Base-by-base conservation (phyloP, 768 basidiomycete genomes). In the Termitomyces sp. region DNA sequence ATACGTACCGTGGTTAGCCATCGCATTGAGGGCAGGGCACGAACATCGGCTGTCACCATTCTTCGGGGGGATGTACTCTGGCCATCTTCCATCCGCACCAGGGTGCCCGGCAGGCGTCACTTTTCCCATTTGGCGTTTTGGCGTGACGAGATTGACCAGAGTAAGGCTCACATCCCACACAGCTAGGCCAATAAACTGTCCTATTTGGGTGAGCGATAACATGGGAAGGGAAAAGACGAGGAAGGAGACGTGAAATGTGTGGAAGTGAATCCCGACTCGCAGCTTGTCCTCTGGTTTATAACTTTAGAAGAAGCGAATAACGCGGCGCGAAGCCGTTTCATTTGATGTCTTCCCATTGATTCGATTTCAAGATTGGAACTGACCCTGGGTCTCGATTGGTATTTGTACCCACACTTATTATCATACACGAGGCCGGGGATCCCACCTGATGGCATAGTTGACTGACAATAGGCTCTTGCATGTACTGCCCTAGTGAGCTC, bases 1-100 rank as follows among this genome's bases (percentile, higher is more conserved):
- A 35, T 19, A 75, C 73, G 43, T 40, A 90, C 90, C 91, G 58
- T 92, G 90, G 66, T 92, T 92, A 7, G 90, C 88, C 81, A 93
- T 74, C 0, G 87, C 85, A 61, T 93, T 92, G 57, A 92, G 67
- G 12, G 80, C 88, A 1, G 60, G 60, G 28, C 60, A 91, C 1
- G 84, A 80, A 59, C 81, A 81, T 2, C 90, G 75, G 63, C 88
- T 89, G 61, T 91, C 89, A 1, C 80, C 81, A 9, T 82, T 76
- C 55, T 68, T 69, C 10, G 87, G 78, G 2, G 84, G 68, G 1
- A 75, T 69, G 63, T 78, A 90, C 63, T 85, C 81, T 0, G 89
- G 87, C 89, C 89, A 91, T 45, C 75, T 64, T 0, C 87, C 85
- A 31, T 75, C 80, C 48, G 71, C 77, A 0, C 86, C 87, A 3